Percentiles rank a stretch among this genome's conserved stretches.
Conservation (phyloP, 352 stramenopile genomes). For the Pilasporangium apinafurcum region DNA sequence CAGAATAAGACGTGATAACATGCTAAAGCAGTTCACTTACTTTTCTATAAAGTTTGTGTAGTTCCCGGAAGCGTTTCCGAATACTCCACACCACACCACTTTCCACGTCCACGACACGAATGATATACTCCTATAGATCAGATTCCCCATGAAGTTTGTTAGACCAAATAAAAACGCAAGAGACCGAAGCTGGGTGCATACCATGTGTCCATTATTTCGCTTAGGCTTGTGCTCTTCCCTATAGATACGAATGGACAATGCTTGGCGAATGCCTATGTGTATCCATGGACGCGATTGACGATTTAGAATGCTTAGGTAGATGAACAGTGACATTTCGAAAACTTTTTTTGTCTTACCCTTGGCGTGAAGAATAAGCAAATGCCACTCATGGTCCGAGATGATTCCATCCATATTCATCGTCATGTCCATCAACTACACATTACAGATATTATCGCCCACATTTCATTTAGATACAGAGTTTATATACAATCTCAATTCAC, state of each 20-base stretch:
- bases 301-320: no score
- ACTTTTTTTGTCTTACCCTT: slow-evolving; percentile 41
- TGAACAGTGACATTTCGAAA: no score
- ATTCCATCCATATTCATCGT: slow-evolving; percentile 81
- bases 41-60: slow-evolving; percentile 81
- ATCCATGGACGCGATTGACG: no score
- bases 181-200: slow-evolving; percentile 5
- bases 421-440: slow-evolving; percentile 62
- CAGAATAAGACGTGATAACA: background rate
- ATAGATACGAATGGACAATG: slow-evolving; percentile 72
- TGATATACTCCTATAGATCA: slow-evolving; percentile 67
- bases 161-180: background rate
- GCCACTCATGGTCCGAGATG: slow-evolving; percentile 86
- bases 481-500: no score
- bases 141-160: background rate
- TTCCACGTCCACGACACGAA: slow-evolving; percentile 80
- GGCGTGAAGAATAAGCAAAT: slow-evolving; percentile 71
- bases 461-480: no score
- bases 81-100: slow-evolving; percentile 84
- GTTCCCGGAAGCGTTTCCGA: slow-evolving; percentile 71
- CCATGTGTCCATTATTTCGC: slow-evolving; percentile 61
- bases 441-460: background rate
- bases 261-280: slow-evolving; percentile 66
- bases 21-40: slow-evolving; percentile 16
- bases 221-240: slow-evolving; percentile 48